These are phyloP conservation scores for Plasmopara muralis DNA, from an alignment of 352 stramenopile species.

Conservation along the genomic window DNA sequence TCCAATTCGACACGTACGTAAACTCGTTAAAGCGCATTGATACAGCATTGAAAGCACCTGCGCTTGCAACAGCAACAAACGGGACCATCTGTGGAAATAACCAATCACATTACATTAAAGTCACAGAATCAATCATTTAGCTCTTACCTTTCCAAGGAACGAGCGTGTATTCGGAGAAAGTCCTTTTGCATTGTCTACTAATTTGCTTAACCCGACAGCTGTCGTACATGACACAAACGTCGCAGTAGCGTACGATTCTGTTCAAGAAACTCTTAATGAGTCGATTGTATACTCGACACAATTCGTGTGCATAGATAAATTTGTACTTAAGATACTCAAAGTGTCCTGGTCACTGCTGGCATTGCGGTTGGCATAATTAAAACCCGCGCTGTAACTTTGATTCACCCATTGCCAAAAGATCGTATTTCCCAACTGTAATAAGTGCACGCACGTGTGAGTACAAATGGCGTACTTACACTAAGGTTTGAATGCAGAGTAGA, in stretches of 20 bases:
- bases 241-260: constrained; percentile 74
- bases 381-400: constrained; percentile 85
- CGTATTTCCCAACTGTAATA: constrained; percentile 52
- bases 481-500: background rate
- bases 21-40: constrained; percentile 86
- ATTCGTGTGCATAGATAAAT: too few species aligned
- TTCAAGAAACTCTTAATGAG: constrained; percentile 1
- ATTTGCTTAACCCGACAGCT: constrained; percentile 67
- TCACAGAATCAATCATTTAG: background rate
- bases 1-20: constrained; percentile 38
- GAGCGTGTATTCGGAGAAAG: constrained; percentile 57
- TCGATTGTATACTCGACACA: too few species aligned
- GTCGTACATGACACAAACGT: constrained; percentile 74
- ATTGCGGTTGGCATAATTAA: constrained; percentile 88
- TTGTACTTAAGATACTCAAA: constrained; percentile 66
- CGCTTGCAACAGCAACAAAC: constrained; percentile 76
- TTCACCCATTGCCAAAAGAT: constrained; percentile 88
- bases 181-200: constrained; percentile 66
- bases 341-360: constrained; percentile 75
- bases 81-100: constrained; percentile 55
- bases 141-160: constrained; percentile 51
- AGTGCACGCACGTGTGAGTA: background rate
- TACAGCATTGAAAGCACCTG: constrained; percentile 82
- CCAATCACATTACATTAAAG: background rate
- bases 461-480: background rate